A percentile compares a stretch with the other conserved stretches of the same genome.
Evolutionary conservation across 2,329 filamentous ascomycete genomes (phyloP).

Genomic region (Diaporthe longicolla): DNA sequence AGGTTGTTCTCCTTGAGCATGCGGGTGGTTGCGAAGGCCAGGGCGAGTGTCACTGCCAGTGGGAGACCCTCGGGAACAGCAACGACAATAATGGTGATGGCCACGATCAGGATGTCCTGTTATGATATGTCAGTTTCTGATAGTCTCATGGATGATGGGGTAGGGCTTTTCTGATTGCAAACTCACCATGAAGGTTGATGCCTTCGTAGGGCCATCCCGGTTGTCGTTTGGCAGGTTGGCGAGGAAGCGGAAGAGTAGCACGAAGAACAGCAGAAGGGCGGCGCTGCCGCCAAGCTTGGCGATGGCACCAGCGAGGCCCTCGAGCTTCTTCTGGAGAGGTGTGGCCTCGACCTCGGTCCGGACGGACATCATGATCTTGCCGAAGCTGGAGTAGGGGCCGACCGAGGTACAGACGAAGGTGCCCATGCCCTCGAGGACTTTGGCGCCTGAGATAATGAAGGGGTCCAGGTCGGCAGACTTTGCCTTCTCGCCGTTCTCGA

Average conservation of each 20-base stretch:
- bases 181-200: slow-evolving; percentile 63
- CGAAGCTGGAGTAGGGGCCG: slow-evolving; percentile 68
- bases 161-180: not conserved
- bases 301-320: slow-evolving; percentile 58
- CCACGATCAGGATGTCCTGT: slow-evolving; percentile 71
- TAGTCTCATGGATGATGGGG: accelerated
- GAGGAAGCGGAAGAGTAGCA: slow-evolving; percentile 84
- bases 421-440: slow-evolving; percentile 67
- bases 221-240: slow-evolving; percentile 69
- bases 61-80: slow-evolving; percentile 77
- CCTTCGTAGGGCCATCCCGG: slow-evolving; percentile 68
- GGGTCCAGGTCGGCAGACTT: slow-evolving; percentile 68
- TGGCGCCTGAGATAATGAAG: slow-evolving; percentile 72
- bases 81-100: slow-evolving; percentile 76
- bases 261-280: slow-evolving; percentile 80
- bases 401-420: slow-evolving; percentile 69
- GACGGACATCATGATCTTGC: slow-evolving; percentile 69
- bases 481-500: slow-evolving; percentile 61
- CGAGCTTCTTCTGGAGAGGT: slow-evolving; percentile 69
- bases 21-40: slow-evolving; percentile 76
- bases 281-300: slow-evolving; percentile 71
- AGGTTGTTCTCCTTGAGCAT: slow-evolving; percentile 80
- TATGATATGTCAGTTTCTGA: not conserved
- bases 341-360: slow-evolving; percentile 66
- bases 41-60: slow-evolving; percentile 75